Base-by-base conservation (phyloP, 139 green algal species). In the Chara braunii region DNA sequence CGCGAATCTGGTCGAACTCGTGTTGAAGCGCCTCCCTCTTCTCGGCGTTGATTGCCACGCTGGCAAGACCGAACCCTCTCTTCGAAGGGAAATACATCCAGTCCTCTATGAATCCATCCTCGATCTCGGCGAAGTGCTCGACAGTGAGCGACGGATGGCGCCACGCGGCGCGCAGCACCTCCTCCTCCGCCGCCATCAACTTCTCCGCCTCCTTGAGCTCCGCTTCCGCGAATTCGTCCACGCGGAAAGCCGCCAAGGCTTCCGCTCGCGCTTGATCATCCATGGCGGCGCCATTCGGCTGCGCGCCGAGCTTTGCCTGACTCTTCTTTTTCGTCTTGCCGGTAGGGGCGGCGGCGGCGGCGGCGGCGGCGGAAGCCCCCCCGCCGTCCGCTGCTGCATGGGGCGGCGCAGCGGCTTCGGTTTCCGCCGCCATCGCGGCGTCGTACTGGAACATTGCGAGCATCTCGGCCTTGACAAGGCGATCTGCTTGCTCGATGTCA, bases 401-500 rank as follows among this genome's bases (percentile, higher is more conserved):
- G n/a, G n/a, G n/a, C n/a, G n/a, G n/a, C n/a, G n/a, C n/a, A n/a
- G n/a, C n/a, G n/a, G n/a, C n/a, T n/a, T n/a, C n/a, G n/a, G n/a
- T n/a, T n/a, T n/a, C n/a, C n/a, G n/a, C n/a, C n/a, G n/a, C n/a
- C n/a, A n/a, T 84, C 18, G 56, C 64, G 1, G 76, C 72, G 32
- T 95, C 89, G 53, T 89, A 83, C 24, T 72, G 28, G 43, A 94
- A 57, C 34, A 94, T 71, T 18, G 64, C 37, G 5, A 60, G 28
- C 68, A 91, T 37, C 81, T 94, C 88, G 1, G n/a, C 35, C 30
- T 48, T 48, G 32, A 95, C 72, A 67, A 89, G 29, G 48, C 84
- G 70, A 53, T 92, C 89, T 0, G 89, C 89, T 3, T 59, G 52
- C 70, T 91, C 66, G 31, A 45, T 11, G 8, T 8, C 8, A 11